These are phyloP conservation scores for Thymus quinquecostatus DNA, from an alignment of 257 asterid species.

Conservation along the genomic window DNA sequence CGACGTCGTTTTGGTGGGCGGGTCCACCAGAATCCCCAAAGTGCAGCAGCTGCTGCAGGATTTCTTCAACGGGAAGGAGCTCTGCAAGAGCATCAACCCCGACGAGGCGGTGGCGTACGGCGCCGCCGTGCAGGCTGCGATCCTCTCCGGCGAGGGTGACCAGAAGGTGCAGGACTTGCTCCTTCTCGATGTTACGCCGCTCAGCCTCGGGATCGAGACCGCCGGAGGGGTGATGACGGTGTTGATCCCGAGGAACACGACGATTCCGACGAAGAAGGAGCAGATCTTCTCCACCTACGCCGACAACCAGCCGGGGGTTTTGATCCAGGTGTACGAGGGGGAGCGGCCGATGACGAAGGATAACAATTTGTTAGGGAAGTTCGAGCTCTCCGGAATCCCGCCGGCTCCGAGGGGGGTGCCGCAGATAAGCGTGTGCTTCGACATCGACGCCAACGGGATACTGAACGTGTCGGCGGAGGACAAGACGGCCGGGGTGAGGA, in stretches of 20 bases:
- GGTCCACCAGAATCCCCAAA: constrained; percentile 60
- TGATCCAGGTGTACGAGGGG: constrained; percentile 61
- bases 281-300: constrained; percentile 57
- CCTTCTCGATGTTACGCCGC: constrained; percentile 58
- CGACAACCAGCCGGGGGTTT: constrained; percentile 57
- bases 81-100: constrained; percentile 64
- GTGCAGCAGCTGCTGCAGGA: constrained; percentile 61
- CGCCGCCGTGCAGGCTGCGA: constrained; percentile 67
- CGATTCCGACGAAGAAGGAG: constrained; percentile 61
- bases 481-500: constrained; percentile 56
- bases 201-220: constrained; percentile 57
- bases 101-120: constrained; percentile 70
- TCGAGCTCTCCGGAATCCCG: constrained; percentile 57
- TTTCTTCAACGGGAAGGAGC: constrained; percentile 63
- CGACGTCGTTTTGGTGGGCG: constrained; percentile 71
- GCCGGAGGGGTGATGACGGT: constrained; percentile 67
- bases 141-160: constrained; percentile 53
- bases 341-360: constrained; percentile 62
- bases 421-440: constrained; percentile 59
- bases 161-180: constrained; percentile 56
- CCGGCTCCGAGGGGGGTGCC: constrained; percentile 61
- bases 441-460: constrained; percentile 58
- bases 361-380: constrained; percentile 60
- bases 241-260: constrained; percentile 61
- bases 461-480: constrained; percentile 60